phyloP scores from a whole-genome alignment of 805 yeast genomes.

The Maudiozyma saulgeensis region DNA sequence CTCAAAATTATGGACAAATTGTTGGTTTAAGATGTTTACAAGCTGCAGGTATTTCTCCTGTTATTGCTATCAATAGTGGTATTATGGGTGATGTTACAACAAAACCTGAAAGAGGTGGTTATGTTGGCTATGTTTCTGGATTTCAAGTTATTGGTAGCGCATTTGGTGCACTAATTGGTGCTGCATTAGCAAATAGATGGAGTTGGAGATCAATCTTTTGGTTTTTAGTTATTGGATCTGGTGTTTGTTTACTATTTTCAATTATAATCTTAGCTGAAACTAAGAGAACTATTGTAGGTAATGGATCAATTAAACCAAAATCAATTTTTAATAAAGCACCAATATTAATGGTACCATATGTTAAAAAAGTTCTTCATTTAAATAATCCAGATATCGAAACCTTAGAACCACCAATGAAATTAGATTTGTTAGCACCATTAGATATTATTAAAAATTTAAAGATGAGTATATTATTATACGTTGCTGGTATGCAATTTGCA shows the following conservation, averaged over 20 bases:
- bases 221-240: slow-evolving; percentile 61
- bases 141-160: slow-evolving; percentile 64
- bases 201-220: slow-evolving; percentile 76
- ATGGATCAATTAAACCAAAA: slow-evolving; percentile 53
- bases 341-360: slow-evolving; percentile 24
- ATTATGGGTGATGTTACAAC: slow-evolving; percentile 66
- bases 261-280: slow-evolving; percentile 61
- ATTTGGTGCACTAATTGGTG: slow-evolving; percentile 65
- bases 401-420: slow-evolving; percentile 14
- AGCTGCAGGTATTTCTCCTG: slow-evolving; percentile 69
- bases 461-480: slow-evolving; percentile 41
- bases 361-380: slow-evolving; percentile 19
- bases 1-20: slow-evolving; percentile 50
- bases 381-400: slow-evolving; percentile 28
- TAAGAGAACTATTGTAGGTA: slow-evolving; percentile 59
- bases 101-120: slow-evolving; percentile 57
- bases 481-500: slow-evolving; percentile 55
- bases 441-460: slow-evolving; percentile 36
- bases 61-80: slow-evolving; percentile 61
- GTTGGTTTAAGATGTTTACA: slow-evolving; percentile 63
- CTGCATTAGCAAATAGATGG: slow-evolving; percentile 33
- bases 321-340: slow-evolving; percentile 37
- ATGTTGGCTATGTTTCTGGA: slow-evolving; percentile 58
- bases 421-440: slow-evolving; percentile 33
- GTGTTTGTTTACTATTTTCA: slow-evolving; percentile 31